Evolutionary conservation across 768 basidiomycete genomes (phyloP).

Genomic region (Russula griseocarnosa): DNA sequence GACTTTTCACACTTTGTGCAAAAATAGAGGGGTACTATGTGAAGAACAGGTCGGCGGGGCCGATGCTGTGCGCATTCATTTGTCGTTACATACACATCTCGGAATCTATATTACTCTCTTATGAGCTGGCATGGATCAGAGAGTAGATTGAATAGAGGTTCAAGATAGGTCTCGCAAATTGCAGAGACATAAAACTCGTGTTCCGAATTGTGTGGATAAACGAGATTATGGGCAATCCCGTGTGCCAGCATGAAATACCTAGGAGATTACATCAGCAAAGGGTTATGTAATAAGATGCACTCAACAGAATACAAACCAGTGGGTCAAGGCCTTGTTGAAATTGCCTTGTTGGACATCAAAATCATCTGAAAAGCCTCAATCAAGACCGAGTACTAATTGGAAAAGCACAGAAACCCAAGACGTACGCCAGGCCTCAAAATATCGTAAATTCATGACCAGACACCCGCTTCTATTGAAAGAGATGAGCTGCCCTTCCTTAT

Average conservation of each 20-base stretch:
- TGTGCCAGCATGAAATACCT: slow-evolving; percentile 93
- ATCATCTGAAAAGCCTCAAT: slow-evolving; percentile 56
- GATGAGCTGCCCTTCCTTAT: slow-evolving; percentile 72
- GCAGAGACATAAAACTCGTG: slow-evolving; percentile 95
- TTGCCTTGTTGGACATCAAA: slow-evolving; percentile 53
- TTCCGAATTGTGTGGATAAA: slow-evolving; percentile 81
- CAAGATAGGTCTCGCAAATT: slow-evolving; percentile 68
- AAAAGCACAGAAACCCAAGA: slow-evolving; percentile 23
- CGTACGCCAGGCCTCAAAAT: slow-evolving; percentile 84
- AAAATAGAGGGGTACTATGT: too few relatives aligned
- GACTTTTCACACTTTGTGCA: too few relatives aligned
- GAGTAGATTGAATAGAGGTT: slow-evolving; percentile 34
- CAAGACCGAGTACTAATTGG: not conserved
- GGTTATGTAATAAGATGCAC: not conserved
- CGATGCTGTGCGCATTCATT: too few relatives aligned
- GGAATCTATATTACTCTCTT: too few relatives aligned
- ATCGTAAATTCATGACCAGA: slow-evolving; percentile 84
- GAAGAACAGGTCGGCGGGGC: too few relatives aligned
- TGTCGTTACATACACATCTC: too few relatives aligned
- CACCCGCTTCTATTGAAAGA: slow-evolving; percentile 91
- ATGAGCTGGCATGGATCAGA: not conserved
- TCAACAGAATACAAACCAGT: slow-evolving; percentile 55
- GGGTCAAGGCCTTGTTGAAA: slow-evolving; percentile 63
- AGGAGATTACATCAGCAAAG: not conserved
- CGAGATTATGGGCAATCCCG: slow-evolving; percentile 89